phyloP scores from a whole-genome alignment of 2,329 filamentous ascomycete genomes.

The Cytospora mali region DNA sequence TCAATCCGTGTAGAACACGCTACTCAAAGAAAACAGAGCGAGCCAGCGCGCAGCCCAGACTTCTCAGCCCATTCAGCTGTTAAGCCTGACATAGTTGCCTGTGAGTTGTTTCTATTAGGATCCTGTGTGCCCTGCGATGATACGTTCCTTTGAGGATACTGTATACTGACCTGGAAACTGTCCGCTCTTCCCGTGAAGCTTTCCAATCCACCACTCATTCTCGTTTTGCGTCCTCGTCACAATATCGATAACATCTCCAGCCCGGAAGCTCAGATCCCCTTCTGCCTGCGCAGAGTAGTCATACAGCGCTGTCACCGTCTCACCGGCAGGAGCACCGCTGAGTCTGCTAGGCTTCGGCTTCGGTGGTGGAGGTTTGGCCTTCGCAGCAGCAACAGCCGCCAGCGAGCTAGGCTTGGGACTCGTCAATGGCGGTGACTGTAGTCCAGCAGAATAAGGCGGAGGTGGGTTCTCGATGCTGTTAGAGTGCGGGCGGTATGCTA shows the following conservation, averaged over 20 bases:
- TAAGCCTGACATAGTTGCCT: constrained; percentile 52
- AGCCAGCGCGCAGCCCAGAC: not conserved
- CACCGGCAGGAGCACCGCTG: constrained; percentile 63
- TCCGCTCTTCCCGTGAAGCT: constrained; percentile 75
- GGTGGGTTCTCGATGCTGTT: constrained; percentile 63
- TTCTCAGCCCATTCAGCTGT: constrained; percentile 29
- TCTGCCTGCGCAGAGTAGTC: constrained; percentile 96
- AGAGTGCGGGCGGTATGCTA: constrained; percentile 36
- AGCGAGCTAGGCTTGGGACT: constrained; percentile 39
- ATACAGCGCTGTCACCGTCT: constrained; percentile 88
- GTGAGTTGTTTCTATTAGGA: not conserved
- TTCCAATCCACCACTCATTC: constrained; percentile 97
- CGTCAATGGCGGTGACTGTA: constrained; percentile 35
- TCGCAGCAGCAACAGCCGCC: constrained; percentile 54
- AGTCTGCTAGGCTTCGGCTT: constrained; percentile 80
- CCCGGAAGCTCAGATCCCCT: constrained; percentile 86
- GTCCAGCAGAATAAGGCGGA: constrained; percentile 67
- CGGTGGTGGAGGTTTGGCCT: constrained; percentile 71
- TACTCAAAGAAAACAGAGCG: not conserved
- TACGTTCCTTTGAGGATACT: not conserved
- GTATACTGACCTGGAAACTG: constrained; percentile 87
- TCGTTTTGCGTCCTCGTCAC: constrained; percentile 79
- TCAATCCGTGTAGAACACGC: not conserved
- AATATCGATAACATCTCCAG: constrained; percentile 90
- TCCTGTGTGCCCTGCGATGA: not conserved